Evolutionary conservation across 169 alveolate species (phyloP).

Genomic region (Eimeria brunetti): DNA sequence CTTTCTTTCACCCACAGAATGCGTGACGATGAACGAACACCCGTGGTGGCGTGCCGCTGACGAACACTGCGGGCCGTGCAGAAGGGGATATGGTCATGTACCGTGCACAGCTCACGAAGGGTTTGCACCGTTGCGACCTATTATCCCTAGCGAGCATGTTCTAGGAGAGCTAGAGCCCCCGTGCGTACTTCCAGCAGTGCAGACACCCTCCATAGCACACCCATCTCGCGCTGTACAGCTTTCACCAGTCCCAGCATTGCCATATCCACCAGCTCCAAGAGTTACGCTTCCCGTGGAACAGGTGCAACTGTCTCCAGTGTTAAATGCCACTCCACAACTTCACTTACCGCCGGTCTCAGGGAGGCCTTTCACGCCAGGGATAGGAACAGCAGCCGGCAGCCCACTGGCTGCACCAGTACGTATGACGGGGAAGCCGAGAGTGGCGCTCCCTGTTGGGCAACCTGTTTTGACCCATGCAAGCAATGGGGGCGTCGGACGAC

Average conservation of each 20-base stretch:
- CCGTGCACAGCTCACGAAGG: slow-evolving; percentile 10
- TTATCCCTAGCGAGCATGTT: background rate
- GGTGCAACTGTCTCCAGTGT: background rate
- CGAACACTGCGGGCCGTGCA: slow-evolving; percentile 40
- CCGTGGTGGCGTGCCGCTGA: slow-evolving; percentile 48
- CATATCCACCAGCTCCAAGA: background rate
- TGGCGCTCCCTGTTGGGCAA: background rate
- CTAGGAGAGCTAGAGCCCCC: background rate
- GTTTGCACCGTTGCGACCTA: background rate
- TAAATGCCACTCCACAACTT: slow-evolving; percentile 6
- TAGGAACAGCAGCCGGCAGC: slow-evolving; percentile 8
- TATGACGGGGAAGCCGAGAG: background rate
- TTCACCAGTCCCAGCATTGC: background rate
- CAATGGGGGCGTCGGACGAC: slow-evolving; percentile 24
- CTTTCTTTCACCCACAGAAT: slow-evolving; percentile 20
- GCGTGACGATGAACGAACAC: slow-evolving; percentile 27
- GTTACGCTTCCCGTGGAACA: background rate
- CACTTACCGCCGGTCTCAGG: slow-evolving; percentile 2
- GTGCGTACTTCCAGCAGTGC: slow-evolving; percentile 2
- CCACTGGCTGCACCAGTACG: slow-evolving; percentile 4
- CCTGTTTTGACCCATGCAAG: slow-evolving; percentile 7
- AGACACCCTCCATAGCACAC: background rate
- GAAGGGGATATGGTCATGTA: background rate
- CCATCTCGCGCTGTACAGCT: background rate
- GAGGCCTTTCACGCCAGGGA: background rate